A percentile compares a stretch with the other conserved stretches of the same genome.
phyloP scores from a whole-genome alignment of 108 stramenopile genomes.

The Stephanodiscus minutulus region DNA sequence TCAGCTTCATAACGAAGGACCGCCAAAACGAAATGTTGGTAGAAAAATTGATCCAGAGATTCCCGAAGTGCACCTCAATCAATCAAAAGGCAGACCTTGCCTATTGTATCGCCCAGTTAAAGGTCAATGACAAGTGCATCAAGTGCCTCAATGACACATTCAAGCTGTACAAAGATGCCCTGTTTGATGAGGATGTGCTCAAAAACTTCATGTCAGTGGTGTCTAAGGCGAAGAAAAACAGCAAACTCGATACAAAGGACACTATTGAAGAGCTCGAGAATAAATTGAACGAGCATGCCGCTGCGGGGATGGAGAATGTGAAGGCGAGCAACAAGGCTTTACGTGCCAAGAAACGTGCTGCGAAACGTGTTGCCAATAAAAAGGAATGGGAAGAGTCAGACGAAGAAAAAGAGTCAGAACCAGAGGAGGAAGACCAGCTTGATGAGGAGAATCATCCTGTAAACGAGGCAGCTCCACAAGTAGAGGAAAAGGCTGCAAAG shows the following conservation, averaged over 20 bases:
- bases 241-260: constrained; percentile 78
- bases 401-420: constrained; percentile 24
- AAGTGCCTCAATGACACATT: constrained; percentile 86
- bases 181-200: constrained; percentile 90
- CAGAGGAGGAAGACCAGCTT: constrained; percentile 13
- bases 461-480: constrained; percentile 6
- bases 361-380: constrained; percentile 35
- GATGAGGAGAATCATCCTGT: constrained; percentile 41
- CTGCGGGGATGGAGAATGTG: constrained; percentile 64
- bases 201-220: constrained; percentile 73
- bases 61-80: constrained; percentile 76
- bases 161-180: constrained; percentile 88
- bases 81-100: constrained; percentile 86
- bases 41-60: constrained; percentile 93
- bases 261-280: constrained; percentile 86
- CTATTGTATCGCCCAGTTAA: constrained; percentile 93
- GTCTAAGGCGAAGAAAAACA: constrained; percentile 81
- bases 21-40: constrained; percentile 89
- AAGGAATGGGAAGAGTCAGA: constrained; percentile 48
- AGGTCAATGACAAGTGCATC: constrained; percentile 86
- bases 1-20: constrained; percentile 96
- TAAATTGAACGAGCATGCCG: constrained; percentile 69
- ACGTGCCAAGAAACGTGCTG: constrained; percentile 58
- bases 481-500: neutral
- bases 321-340: constrained; percentile 69